phyloP scores from a whole-genome alignment of 176 grass and related monocot genomes.

The Pharus latifolius region DNA sequence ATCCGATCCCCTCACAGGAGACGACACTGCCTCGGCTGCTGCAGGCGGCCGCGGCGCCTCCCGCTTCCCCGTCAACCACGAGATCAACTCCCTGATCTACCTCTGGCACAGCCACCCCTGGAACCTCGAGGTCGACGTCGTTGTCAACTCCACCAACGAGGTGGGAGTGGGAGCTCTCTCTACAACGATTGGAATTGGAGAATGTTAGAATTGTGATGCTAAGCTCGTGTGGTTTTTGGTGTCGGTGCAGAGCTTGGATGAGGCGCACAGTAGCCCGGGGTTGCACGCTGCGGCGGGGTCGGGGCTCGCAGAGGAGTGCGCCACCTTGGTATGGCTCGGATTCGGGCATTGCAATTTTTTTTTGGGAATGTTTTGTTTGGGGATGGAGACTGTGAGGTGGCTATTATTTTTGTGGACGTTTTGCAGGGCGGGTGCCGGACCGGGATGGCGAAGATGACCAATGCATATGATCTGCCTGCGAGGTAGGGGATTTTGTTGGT shows the following conservation, averaged over 20 bases:
- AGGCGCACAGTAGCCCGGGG: slow-evolving; percentile 81
- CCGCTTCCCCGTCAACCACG: slow-evolving; percentile 73
- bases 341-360: slow-evolving; percentile 2
- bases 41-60: slow-evolving; percentile 11
- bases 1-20: slow-evolving; percentile 53
- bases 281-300: slow-evolving; percentile 72
- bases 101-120: slow-evolving; percentile 83
- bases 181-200: not conserved
- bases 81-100: slow-evolving; percentile 91
- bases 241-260: slow-evolving; percentile 73
- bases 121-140: slow-evolving; percentile 91
- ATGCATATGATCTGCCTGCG: slow-evolving; percentile 80
- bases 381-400: not conserved
- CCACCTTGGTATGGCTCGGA: slow-evolving; percentile 61
- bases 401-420: not conserved
- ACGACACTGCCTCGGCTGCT: slow-evolving; percentile 20
- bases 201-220: not conserved
- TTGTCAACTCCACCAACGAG: slow-evolving; percentile 98
- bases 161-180: slow-evolving; percentile 16
- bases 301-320: slow-evolving; percentile 74
- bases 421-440: slow-evolving; percentile 82
- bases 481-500: slow-evolving; percentile 20
- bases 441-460: slow-evolving; percentile 95
- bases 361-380: not conserved
- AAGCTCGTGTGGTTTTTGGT: not conserved